These are phyloP conservation scores for Helichrysum umbraculigerum DNA, from an alignment of 129 eudicot genomes.

Conservation along the genomic window DNA sequence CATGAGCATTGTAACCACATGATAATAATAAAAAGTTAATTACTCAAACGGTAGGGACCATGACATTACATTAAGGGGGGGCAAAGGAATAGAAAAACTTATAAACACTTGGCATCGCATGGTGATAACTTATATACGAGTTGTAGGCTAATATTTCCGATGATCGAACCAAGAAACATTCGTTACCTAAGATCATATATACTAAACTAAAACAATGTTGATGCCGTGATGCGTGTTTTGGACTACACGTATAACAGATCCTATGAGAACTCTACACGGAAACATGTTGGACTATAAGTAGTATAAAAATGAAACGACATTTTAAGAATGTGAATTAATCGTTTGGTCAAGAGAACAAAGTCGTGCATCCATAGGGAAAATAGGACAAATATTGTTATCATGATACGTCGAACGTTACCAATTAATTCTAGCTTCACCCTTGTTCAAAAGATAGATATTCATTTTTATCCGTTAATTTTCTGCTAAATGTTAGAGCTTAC, in stretches of 20 bases:
- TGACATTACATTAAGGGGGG: not conserved
- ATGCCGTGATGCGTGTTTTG: not conserved
- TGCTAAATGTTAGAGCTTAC: too few relatives aligned
- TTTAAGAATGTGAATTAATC: too few relatives aligned
- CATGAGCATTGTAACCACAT: not conserved
- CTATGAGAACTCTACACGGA: not conserved
- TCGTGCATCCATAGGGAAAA: not conserved
- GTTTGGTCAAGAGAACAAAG: not conserved
- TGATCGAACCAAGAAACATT: not conserved
- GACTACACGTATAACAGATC: not conserved
- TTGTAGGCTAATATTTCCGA: not conserved
- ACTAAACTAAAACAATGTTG: not conserved
- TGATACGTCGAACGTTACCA: not conserved
- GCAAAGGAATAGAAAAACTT: not conserved
- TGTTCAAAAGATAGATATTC: too few relatives aligned
- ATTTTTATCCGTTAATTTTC: too few relatives aligned
- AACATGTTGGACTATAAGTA: too few relatives aligned
- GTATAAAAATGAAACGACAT: too few relatives aligned
- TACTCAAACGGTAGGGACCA: slow-evolving; percentile 25
- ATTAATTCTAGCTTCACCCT: too few relatives aligned
- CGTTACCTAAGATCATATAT: not conserved
- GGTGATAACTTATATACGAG: slow-evolving; percentile 9
- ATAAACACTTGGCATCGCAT: not conserved
- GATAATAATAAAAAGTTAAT: slow-evolving; percentile 16
- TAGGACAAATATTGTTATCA: not conserved